Conservation (phyloP, 1,284 basidiomycete genomes). For the Mycosarcoma mackinlayi region DNA sequence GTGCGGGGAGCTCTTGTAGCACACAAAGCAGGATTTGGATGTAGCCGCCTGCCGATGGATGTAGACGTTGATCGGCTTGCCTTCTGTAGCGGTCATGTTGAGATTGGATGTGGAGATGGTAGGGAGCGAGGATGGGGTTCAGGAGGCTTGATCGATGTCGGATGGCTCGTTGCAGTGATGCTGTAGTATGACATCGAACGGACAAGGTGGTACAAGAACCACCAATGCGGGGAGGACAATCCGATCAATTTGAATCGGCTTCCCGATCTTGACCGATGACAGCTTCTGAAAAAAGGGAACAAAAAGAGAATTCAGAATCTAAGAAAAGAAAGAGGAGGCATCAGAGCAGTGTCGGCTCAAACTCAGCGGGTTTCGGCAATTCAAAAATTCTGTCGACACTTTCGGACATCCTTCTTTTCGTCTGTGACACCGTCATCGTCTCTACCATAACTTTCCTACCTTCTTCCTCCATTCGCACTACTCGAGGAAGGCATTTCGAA, state of each 20-base stretch:
- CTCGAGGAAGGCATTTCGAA: too few relatives aligned
- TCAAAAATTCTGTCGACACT: background rate
- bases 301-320: background rate
- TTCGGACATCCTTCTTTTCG: background rate
- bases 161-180: too few relatives aligned
- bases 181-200: too few relatives aligned
- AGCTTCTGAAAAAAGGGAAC: background rate
- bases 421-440: background rate
- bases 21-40: slow-evolving; percentile 54
- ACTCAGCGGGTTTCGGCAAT: background rate
- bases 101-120: background rate
- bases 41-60: slow-evolving; percentile 56
- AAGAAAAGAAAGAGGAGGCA: background rate
- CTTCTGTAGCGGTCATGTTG: slow-evolving; percentile 6
- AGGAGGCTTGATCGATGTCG: too few relatives aligned
- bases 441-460: background rate
- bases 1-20: slow-evolving; percentile 47
- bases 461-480: background rate
- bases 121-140: too few relatives aligned
- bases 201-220: too few relatives aligned
- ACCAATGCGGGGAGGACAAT: too few relatives aligned
- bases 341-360: background rate
- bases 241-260: background rate
- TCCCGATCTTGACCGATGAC: background rate
- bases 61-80: slow-evolving; percentile 52